Percentiles rank a stretch among this genome's conserved stretches.
Evolutionary conservation across 1,284 basidiomycete species (phyloP).

Genomic region (Sanghuangporus baumii): DNA sequence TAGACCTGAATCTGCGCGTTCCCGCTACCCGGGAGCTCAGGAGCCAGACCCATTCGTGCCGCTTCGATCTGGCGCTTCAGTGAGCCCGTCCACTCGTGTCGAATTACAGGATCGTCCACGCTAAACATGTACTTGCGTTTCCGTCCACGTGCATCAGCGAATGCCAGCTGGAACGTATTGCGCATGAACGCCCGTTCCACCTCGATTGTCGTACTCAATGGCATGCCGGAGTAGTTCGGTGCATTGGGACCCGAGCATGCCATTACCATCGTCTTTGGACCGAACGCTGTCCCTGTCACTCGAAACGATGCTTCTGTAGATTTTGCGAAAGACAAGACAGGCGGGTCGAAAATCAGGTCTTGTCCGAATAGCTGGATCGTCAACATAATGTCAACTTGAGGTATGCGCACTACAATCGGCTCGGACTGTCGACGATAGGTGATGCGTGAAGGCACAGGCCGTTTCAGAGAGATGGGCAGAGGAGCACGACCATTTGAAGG

Average conservation of each 20-base stretch:
- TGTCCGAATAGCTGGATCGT: slow-evolving; percentile 79
- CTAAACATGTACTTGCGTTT: slow-evolving; percentile 92
- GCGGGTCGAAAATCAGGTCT: slow-evolving; percentile 82
- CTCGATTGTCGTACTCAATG: slow-evolving; percentile 66
- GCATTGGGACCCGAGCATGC: slow-evolving; percentile 77
- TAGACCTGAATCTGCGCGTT: slow-evolving; percentile 42
- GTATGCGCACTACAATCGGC: slow-evolving; percentile 76
- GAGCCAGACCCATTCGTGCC: slow-evolving; percentile 32
- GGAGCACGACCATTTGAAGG: slow-evolving; percentile 40
- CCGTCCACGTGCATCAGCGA: slow-evolving; percentile 60
- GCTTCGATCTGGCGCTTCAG: slow-evolving; percentile 66
- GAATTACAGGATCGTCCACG: slow-evolving; percentile 69
- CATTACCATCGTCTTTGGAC: slow-evolving; percentile 76
- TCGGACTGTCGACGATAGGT: slow-evolving; percentile 85
- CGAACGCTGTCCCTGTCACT: slow-evolving; percentile 77
- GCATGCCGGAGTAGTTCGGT: slow-evolving; percentile 72
- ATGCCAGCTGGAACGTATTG: slow-evolving; percentile 88
- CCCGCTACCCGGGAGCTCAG: slow-evolving; percentile 18
- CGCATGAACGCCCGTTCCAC: slow-evolving; percentile 93
- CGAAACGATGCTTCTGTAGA: slow-evolving; percentile 81
- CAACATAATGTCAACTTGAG: slow-evolving; percentile 73
- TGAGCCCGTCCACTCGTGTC: slow-evolving; percentile 68
- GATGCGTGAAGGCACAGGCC: slow-evolving; percentile 67
- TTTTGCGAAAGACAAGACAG: slow-evolving; percentile 70
- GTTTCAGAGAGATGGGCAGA: slow-evolving; percentile 62